These are phyloP conservation scores for Garcia nutans DNA, from an alignment of 345 rosid genomes.

Conservation along the genomic window DNA sequence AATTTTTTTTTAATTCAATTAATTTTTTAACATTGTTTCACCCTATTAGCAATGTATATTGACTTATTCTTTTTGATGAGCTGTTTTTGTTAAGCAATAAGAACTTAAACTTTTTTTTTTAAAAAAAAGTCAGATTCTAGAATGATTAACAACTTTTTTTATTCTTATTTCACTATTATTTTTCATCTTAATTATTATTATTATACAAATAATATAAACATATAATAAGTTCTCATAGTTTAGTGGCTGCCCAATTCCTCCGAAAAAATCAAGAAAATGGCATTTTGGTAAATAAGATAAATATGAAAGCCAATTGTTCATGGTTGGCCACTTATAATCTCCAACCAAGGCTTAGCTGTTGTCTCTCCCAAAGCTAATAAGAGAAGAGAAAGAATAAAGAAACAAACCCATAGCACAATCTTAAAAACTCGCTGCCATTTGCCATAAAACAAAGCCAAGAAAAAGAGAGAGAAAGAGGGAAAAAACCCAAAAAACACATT, in stretches of 20 bases:
- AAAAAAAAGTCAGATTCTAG: neutral
- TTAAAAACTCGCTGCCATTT: neutral
- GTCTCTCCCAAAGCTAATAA: neutral
- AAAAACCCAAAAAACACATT: neutral
- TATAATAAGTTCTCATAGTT: neutral
- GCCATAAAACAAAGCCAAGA: neutral
- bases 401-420: neutral
- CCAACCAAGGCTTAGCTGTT: conserved; percentile 12
- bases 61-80: neutral
- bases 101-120: no score
- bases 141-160: neutral
- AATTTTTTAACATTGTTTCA: no score
- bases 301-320: conserved; percentile 17
- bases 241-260: conserved; percentile 19
- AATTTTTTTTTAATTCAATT: no score
- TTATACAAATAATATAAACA: no score
- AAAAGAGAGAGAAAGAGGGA: neutral
- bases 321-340: conserved; percentile 14
- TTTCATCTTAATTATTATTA: no score
- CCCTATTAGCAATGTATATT: no score
- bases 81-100: neutral
- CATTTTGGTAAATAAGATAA: conserved; percentile 25
- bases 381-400: conserved; percentile 4
- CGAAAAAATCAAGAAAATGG: conserved; percentile 21
- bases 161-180: neutral